Conservation (phyloP, 192 early-diverging fungal genomes). For the Dissophora ornata region DNA sequence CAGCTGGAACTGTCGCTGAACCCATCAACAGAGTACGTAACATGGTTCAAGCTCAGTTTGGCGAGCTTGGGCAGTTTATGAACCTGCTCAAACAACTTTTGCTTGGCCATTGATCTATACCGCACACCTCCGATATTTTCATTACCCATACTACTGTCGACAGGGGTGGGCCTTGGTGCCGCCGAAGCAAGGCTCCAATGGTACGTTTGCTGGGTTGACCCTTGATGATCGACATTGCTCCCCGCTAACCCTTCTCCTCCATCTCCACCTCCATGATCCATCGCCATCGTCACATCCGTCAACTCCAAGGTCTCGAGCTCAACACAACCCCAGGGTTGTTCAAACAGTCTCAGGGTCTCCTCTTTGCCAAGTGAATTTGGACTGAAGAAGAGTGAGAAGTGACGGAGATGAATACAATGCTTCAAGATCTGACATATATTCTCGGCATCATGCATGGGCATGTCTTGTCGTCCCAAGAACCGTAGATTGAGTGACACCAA, state of each 20-base stretch:
- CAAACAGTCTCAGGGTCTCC: constrained; percentile 20
- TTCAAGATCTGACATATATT: constrained; percentile 19
- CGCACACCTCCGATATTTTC: too few relatives aligned
- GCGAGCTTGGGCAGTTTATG: constrained; percentile 11
- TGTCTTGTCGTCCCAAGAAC: constrained; percentile 15
- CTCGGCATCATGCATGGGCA: constrained; percentile 24
- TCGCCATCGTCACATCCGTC: constrained; percentile 13
- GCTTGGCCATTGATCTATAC: constrained; percentile 7
- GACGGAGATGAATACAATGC: constrained; percentile 6
- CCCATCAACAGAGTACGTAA: constrained; percentile 15
- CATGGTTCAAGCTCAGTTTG: constrained; percentile 31
- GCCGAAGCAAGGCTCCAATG: constrained; percentile 13
- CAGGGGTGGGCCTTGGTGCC: neutral
- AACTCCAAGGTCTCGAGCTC: constrained; percentile 23
- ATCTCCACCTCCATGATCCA: neutral
- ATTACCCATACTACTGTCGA: neutral
- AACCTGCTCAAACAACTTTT: constrained; percentile 30
- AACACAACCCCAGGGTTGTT: constrained; percentile 25
- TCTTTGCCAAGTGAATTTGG: constrained; percentile 18
- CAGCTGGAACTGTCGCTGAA: neutral
- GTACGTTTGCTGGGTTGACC: constrained; percentile 6
- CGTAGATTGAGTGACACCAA: constrained; percentile 2
- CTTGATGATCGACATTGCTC: neutral
- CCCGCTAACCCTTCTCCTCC: too few relatives aligned
- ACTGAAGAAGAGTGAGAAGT: constrained; percentile 19